Evolutionary conservation across 2,329 filamentous ascomycete genomes (phyloP), one percentile per base, ranked within the genome.

Genomic region (Chaetomiaceae sp.): DNA sequence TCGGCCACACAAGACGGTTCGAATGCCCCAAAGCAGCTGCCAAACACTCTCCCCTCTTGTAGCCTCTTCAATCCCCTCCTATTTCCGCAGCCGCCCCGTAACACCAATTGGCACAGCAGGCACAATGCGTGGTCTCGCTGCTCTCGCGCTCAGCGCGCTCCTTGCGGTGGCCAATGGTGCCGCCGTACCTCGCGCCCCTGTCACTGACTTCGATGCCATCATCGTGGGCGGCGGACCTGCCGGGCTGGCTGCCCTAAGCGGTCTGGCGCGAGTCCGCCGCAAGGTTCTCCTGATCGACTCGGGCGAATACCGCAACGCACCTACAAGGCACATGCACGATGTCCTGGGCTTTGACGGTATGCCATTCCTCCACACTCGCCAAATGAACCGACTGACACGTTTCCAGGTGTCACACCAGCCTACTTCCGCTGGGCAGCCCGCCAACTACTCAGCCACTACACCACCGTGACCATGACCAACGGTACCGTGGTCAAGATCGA

Each of bases 281-380:
- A 77, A 73, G 6, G 75, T 76, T 0, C 67, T 83, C 7, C 64
- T 85, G 38, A 76, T 84, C 49, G 82, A 85, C 63, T 82, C 78
- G 19, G 77, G 75, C 12, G 69, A 74, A 27, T 85, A 85, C 59
- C 77, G 82, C 47, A 85, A 84, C 61, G 72, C 49, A 1, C 68
- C 73, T 0, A 84, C 82, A 0, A 68, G 81, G 14, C 75, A 82
- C 58, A 78, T 83, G 73, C 82, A 85, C 65, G 82, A 84, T 63
- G 77, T 84, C 0, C 70, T 83, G 23, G 81, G 80, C 3, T 79
- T 75, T 53, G 81, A 84, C 47, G 81, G 81, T 82, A 62, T 14
- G 17, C 63, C 42, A 15, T 31, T 31, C 27, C 19, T 9, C 17
- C 22, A 14, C 8, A 23, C 15, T 15, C 33, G 20, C 29, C 15